phyloP scores from a whole-genome alignment of 495 filamentous ascomycete genomes.

The Penicillium pulvis region DNA sequence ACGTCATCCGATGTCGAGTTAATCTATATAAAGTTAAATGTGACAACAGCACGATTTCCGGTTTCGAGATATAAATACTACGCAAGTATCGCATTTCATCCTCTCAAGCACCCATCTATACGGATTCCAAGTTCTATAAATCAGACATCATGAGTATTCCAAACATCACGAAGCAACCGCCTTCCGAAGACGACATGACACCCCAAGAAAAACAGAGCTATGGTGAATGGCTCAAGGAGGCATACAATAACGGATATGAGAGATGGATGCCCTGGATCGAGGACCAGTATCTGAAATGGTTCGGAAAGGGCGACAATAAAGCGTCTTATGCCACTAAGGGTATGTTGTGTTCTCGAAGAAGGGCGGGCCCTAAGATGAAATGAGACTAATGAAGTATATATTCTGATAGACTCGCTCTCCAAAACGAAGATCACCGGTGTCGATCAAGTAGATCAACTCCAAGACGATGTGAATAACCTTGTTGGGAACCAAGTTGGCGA shows the following conservation, averaged over 20 bases:
- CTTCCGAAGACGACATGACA: neutral
- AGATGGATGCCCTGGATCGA: slow-evolving; percentile 77
- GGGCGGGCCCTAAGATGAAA: neutral
- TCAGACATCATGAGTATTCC: slow-evolving; percentile 7
- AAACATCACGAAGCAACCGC: neutral
- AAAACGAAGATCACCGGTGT: slow-evolving; percentile 67
- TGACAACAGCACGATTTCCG: slow-evolving; percentile 5
- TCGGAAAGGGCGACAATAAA: slow-evolving; percentile 71
- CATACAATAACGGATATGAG: slow-evolving; percentile 67
- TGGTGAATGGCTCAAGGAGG: slow-evolving; percentile 56
- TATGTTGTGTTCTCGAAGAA: slow-evolving; percentile 26
- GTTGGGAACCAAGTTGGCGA: slow-evolving; percentile 63
- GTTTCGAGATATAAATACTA: neutral
- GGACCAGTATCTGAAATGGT: slow-evolving; percentile 68
- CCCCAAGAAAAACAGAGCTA: slow-evolving; percentile 35
- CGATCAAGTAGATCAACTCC: slow-evolving; percentile 61
- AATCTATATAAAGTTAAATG: slow-evolving; percentile 18
- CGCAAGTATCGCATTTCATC: neutral
- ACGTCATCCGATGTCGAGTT: slow-evolving; percentile 12
- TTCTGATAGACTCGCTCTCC: slow-evolving; percentile 56
- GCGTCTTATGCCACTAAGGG: slow-evolving; percentile 64
- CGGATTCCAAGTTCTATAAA: neutral
- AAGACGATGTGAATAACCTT: slow-evolving; percentile 61
- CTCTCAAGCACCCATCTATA: neutral
- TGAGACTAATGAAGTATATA: neutral